These are phyloP conservation scores for Calonectria hongkongensis DNA, from an alignment of 2,329 filamentous ascomycete genomes.

Conservation along the genomic window DNA sequence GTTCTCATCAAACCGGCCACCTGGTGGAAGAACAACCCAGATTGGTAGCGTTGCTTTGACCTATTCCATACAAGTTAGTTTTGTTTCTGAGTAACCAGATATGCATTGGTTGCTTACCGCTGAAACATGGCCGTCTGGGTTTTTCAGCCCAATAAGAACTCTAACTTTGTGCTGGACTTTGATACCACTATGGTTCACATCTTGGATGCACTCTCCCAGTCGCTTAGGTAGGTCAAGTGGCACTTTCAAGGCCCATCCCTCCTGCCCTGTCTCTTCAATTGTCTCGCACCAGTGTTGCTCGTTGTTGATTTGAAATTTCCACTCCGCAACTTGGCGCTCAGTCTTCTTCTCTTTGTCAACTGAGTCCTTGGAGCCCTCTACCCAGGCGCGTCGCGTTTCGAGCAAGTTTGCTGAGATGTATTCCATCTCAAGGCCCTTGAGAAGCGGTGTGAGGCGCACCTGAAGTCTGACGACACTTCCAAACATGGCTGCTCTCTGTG, in stretches of 20 bases:
- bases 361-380: conserved; percentile 66
- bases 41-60: conserved; percentile 92
- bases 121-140: conserved; percentile 94
- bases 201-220: conserved; percentile 88
- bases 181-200: conserved; percentile 89
- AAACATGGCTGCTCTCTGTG: conserved; percentile 94
- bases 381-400: conserved; percentile 82
- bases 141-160: conserved; percentile 90
- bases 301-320: conserved; percentile 72
- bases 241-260: conserved; percentile 78
- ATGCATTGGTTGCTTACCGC: conserved; percentile 73
- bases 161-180: conserved; percentile 94
- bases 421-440: conserved; percentile 90
- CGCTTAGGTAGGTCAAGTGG: conserved; percentile 84
- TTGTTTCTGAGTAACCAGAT: rapidly evolving
- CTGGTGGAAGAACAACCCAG: conserved; percentile 95
- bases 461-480: conserved; percentile 89
- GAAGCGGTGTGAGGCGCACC: conserved; percentile 88
- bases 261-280: conserved; percentile 79
- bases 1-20: conserved; percentile 88
- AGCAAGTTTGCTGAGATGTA: conserved; percentile 85
- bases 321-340: conserved; percentile 77
- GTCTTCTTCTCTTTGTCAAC: conserved; percentile 75
- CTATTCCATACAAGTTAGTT: conserved; percentile 60
- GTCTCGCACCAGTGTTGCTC: conserved; percentile 80